These are phyloP conservation scores for Saksenaea vasiformis DNA, from an alignment of 371 early-diverging fungal species.

Conservation along the genomic window DNA sequence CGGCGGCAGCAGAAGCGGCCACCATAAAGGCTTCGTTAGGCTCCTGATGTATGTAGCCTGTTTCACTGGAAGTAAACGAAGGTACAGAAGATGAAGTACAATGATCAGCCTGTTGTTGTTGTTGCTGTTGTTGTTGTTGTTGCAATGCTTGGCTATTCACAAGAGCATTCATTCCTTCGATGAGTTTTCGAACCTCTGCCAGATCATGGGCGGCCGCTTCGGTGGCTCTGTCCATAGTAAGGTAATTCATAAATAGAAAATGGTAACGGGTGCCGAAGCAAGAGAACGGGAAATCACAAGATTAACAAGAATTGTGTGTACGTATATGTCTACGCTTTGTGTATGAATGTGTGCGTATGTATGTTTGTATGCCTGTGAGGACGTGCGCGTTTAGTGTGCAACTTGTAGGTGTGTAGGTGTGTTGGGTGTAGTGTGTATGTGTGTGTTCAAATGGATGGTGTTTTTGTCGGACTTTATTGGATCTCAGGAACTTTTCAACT, in stretches of 20 bases:
- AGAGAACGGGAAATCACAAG: neutral
- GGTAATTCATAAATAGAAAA: slow-evolving; percentile 10
- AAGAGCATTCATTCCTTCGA: slow-evolving; percentile 53
- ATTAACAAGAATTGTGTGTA: neutral
- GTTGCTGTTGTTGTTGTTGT: slow-evolving; percentile 35
- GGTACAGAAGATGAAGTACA: slow-evolving; percentile 9
- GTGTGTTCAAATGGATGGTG: too few species aligned
- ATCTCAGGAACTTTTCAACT: too few species aligned
- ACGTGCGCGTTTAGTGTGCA: neutral
- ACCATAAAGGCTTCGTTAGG: slow-evolving; percentile 19
- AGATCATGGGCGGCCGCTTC: slow-evolving; percentile 53
- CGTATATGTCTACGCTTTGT: neutral
- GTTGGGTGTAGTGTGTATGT: too few species aligned
- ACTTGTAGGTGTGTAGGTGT: too few species aligned
- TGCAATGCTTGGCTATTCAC: slow-evolving; percentile 38
- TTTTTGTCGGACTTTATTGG: too few species aligned
- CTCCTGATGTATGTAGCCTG: slow-evolving; percentile 4
- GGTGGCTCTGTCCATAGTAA: slow-evolving; percentile 47
- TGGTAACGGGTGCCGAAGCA: neutral
- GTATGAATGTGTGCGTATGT: neutral
- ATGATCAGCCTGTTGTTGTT: slow-evolving; percentile 12
- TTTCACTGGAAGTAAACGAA: slow-evolving; percentile 9
- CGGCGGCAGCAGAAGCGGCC: slow-evolving; percentile 21
- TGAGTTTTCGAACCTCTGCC: slow-evolving; percentile 53
- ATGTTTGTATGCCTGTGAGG: neutral